A percentile compares a stretch with the other conserved stretches of the same genome.
Conservation (phyloP, 2,329 filamentous ascomycete genomes). For the Reticulascus tulasneorum region DNA sequence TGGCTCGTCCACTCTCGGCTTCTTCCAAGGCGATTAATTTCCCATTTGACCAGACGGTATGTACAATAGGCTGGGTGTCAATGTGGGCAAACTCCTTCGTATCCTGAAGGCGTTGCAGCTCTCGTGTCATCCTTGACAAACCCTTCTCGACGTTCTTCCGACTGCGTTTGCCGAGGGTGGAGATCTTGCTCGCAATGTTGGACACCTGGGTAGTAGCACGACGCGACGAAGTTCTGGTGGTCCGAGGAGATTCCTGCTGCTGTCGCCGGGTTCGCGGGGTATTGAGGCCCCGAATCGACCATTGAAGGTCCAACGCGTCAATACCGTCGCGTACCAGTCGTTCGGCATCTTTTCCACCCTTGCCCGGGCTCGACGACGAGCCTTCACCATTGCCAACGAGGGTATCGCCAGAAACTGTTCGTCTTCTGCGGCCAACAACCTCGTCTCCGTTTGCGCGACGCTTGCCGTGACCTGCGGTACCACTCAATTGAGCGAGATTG, state of each 20-base stretch:
- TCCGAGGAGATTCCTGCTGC: slow-evolving; percentile 26
- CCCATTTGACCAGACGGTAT: slow-evolving; percentile 62
- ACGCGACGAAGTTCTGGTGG: slow-evolving; percentile 41
- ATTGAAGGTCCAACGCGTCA: slow-evolving; percentile 43
- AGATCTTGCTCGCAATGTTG: slow-evolving; percentile 43
- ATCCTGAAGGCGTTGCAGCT: slow-evolving; percentile 57
- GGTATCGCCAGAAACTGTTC: slow-evolving; percentile 40
- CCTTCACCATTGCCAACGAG: slow-evolving; percentile 23
- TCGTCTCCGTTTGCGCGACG: slow-evolving; percentile 49
- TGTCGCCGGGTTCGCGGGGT: slow-evolving; percentile 28
- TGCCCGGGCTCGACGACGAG: too few species aligned
- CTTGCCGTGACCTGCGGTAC: slow-evolving; percentile 58
- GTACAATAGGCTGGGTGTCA: slow-evolving; percentile 52
- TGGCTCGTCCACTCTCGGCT: slow-evolving; percentile 27
- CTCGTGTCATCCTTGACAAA: slow-evolving; percentile 47
- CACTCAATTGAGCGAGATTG: slow-evolving; percentile 60
- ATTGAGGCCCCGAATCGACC: slow-evolving; percentile 34
- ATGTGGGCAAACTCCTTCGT: slow-evolving; percentile 59
- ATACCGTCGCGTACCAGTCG: slow-evolving; percentile 34
- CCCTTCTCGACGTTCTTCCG: slow-evolving; percentile 50
- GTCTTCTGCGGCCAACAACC: slow-evolving; percentile 39
- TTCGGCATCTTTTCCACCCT: too few species aligned
- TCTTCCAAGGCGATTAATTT: slow-evolving; percentile 52
- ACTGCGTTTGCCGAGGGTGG: slow-evolving; percentile 57
- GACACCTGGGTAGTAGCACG: slow-evolving; percentile 38